Evolutionary conservation across 2,329 filamentous ascomycete genomes (phyloP).

Genomic region (Colletotrichum sp.): DNA sequence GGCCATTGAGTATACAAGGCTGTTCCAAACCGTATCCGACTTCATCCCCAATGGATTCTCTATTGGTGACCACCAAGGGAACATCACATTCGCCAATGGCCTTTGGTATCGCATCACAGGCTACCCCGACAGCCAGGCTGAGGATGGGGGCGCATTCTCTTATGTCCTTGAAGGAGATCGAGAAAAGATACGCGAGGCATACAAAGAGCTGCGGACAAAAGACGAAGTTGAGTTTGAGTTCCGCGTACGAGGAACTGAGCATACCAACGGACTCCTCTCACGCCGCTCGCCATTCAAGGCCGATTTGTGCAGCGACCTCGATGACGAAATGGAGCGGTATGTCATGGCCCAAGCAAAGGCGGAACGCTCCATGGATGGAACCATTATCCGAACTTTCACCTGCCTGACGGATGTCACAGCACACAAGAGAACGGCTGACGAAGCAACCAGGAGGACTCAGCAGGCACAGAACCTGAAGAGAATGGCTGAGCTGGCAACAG

Average conservation of each 20-base stretch:
- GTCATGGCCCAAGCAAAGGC: conserved; percentile 54
- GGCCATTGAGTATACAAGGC: conserved; percentile 60
- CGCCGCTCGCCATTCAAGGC: conserved; percentile 22
- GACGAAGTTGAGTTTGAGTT: conserved; percentile 53
- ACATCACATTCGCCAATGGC: conserved; percentile 74
- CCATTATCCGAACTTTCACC: conserved; percentile 49
- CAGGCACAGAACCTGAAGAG: conserved; percentile 59
- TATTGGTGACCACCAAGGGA: conserved; percentile 69
- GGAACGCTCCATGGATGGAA: conserved; percentile 48
- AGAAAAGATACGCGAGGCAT: conserved; percentile 42
- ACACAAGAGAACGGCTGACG: conserved; percentile 54
- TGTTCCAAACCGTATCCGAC: conserved; percentile 74
- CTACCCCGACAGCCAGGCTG: conserved; percentile 38
- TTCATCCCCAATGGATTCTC: conserved; percentile 78
- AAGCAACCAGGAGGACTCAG: conserved; percentile 53
- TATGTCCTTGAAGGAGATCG: conserved; percentile 53
- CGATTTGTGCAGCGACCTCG: conserved; percentile 30
- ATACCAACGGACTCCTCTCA: background rate
- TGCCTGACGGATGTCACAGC: conserved; percentile 58
- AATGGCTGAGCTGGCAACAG: conserved; percentile 59
- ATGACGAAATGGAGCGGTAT: conserved; percentile 42
- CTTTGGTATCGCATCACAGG: conserved; percentile 64
- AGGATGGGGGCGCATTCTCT: conserved; percentile 42
- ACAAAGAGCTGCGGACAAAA: conserved; percentile 42
- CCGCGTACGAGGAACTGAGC: conserved; percentile 36